Conservation (phyloP, 2,329 filamentous ascomycete species). For the Lachnellula occidentalis region DNA sequence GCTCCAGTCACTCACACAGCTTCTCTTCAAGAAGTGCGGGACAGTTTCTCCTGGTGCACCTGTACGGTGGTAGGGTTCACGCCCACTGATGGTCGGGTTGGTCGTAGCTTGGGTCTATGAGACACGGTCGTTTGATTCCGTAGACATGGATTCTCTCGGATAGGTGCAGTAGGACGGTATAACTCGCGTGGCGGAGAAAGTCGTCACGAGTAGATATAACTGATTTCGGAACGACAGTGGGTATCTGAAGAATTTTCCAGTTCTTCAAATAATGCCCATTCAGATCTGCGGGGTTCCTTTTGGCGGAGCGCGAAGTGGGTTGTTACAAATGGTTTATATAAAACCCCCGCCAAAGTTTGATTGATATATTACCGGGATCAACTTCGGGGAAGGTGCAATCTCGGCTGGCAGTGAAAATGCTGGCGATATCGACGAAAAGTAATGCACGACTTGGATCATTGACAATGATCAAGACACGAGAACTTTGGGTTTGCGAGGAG, state of each 20-base stretch:
- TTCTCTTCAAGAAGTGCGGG: constrained; percentile 15
- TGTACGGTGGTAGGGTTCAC: constrained; percentile 9
- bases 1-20: constrained; percentile 4
- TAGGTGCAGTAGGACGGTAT: constrained; percentile 18
- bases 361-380: constrained; percentile 2
- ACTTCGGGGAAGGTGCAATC: constrained; percentile 1
- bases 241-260: constrained; percentile 3
- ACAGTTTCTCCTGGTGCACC: constrained; percentile 2
- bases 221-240: constrained; percentile 6
- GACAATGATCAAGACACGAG: constrained; percentile 6
- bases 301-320: constrained; percentile 6
- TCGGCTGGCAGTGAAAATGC: constrained; percentile 1
- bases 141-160: constrained; percentile 23
- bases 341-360: constrained; percentile 12
- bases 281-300: constrained; percentile 7
- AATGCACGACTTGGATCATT: neutral
- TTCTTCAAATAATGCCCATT: constrained; percentile 3
- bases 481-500: neutral
- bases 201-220: constrained; percentile 4
- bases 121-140: constrained; percentile 23
- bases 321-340: constrained; percentile 15
- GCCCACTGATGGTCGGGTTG: constrained; percentile 10
- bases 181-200: constrained; percentile 15
- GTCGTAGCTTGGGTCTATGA: constrained; percentile 19
- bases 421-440: neutral